Percentiles rank a stretch among this genome's conserved stretches.
phyloP scores from a whole-genome alignment of 2,329 filamentous ascomycete species.

The Lecanoromycetidae sp. region DNA sequence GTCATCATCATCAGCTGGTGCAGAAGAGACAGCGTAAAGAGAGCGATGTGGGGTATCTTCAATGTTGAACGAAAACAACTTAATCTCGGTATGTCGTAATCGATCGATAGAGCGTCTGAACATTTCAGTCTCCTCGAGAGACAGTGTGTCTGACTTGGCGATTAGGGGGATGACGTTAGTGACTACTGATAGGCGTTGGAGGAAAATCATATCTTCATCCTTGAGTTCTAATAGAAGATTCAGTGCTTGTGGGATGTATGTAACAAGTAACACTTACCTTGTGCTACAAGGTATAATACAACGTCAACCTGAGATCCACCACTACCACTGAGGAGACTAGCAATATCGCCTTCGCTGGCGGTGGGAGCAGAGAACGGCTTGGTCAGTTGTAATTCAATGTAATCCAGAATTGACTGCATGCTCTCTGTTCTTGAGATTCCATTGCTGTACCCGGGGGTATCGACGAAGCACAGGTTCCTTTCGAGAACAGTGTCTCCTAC shows the following conservation, averaged over 20 bases:
- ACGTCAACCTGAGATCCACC: conserved; percentile 76
- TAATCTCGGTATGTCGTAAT: conserved; percentile 46
- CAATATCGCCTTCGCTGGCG: conserved; percentile 61
- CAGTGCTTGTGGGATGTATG: conserved; percentile 5
- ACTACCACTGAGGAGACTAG: conserved; percentile 65
- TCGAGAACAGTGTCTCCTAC: conserved; percentile 68
- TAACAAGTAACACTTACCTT: conserved; percentile 43
- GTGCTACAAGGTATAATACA: conserved; percentile 67
- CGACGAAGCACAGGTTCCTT: conserved; percentile 86
- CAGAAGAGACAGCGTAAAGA: conserved; percentile 66
- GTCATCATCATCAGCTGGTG: conserved; percentile 58
- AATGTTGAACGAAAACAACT: conserved; percentile 51
- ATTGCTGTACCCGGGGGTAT: conserved; percentile 56
- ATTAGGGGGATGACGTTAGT: conserved; percentile 82
- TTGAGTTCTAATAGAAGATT: conserved; percentile 38
- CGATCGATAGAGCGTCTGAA: conserved; percentile 44
- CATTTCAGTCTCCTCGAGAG: conserved; percentile 43
- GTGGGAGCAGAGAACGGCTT: conserved; percentile 49
- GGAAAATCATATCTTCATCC: conserved; percentile 56
- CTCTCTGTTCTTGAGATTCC: conserved; percentile 46
- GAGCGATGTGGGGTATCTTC: conserved; percentile 19
- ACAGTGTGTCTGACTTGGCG: conserved; percentile 60
- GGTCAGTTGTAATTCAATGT: conserved; percentile 58
- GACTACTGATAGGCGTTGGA: conserved; percentile 55
- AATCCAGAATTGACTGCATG: conserved; percentile 51